Evolutionary conservation across 2,329 filamentous ascomycete species (phyloP).

Genomic region (Venturia asperata): DNA sequence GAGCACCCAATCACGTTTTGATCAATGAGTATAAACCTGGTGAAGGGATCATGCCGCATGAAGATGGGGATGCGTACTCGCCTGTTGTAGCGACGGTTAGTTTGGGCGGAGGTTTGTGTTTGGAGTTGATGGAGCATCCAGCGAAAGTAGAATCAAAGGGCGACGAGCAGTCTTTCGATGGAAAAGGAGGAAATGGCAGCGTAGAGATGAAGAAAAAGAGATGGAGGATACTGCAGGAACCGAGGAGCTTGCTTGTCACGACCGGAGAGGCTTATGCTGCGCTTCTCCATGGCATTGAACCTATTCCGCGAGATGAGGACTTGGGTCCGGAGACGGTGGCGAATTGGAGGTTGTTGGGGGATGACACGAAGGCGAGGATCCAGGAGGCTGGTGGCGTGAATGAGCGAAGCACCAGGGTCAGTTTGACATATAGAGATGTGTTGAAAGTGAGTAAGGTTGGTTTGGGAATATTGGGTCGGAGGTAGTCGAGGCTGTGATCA

Average conservation of each 20-base stretch:
- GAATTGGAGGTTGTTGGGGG: conserved; percentile 64
- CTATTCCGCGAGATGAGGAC: conserved; percentile 56
- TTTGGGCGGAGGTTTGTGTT: conserved; percentile 66
- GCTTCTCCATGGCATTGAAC: conserved; percentile 67
- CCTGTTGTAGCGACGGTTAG: conserved; percentile 88
- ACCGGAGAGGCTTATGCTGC: conserved; percentile 60
- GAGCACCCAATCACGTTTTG: conserved; percentile 77
- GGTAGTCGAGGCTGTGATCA: conserved; percentile 10
- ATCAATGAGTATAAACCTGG: conserved; percentile 87
- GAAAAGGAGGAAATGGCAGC: not conserved
- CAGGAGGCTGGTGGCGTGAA: conserved; percentile 37
- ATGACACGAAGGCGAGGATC: conserved; percentile 24
- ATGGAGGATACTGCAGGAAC: conserved; percentile 72
- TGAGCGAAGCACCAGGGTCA: conserved; percentile 55
- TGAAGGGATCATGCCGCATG: conserved; percentile 95
- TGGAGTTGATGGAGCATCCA: conserved; percentile 56
- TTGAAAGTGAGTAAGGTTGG: conserved; percentile 70
- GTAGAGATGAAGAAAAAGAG: conserved; percentile 26
- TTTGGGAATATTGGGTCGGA: conserved; percentile 53
- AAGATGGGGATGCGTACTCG: conserved; percentile 83
- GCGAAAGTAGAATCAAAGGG: conserved; percentile 36
- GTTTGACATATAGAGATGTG: conserved; percentile 82
- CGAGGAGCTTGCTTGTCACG: conserved; percentile 70
- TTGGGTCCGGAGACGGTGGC: conserved; percentile 52
- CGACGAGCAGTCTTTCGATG: no score